These are phyloP conservation scores for Gaeumannomyces tritici DNA, from an alignment of 2,329 filamentous ascomycete species.

Conservation along the genomic window DNA sequence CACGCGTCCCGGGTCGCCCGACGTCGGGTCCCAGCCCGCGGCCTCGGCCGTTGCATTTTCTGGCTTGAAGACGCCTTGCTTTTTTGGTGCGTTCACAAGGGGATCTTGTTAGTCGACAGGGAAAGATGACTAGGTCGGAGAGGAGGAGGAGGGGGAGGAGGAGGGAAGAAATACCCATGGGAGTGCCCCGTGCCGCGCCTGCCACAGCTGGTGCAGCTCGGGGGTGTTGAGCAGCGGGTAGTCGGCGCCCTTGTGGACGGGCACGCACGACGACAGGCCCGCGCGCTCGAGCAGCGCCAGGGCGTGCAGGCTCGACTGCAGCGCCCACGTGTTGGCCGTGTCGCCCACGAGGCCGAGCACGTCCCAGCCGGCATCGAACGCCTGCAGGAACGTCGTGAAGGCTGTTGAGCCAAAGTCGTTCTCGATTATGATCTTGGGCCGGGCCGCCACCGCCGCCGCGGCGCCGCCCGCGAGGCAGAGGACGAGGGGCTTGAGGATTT, in stretches of 20 bases:
- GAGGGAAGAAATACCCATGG: constrained; percentile 20
- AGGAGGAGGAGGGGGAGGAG: no score
- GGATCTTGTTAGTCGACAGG: neutral
- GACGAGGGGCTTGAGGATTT: neutral
- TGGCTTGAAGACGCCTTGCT: constrained; percentile 30
- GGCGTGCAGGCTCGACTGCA: constrained; percentile 32
- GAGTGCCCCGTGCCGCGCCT: constrained; percentile 30
- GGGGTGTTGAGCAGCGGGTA: constrained; percentile 37
- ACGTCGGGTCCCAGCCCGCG: constrained; percentile 32
- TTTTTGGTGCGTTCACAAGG: neutral
- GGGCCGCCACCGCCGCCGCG: neutral
- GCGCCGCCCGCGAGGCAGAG: neutral
- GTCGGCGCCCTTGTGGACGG: constrained; percentile 33
- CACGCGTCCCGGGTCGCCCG: constrained; percentile 30
- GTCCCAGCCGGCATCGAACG: constrained; percentile 31
- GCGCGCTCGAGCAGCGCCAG: constrained; percentile 35
- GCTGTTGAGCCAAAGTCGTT: constrained; percentile 33
- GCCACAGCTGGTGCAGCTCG: constrained; percentile 31
- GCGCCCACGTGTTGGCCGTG: constrained; percentile 35
- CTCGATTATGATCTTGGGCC: constrained; percentile 23
- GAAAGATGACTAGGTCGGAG: neutral
- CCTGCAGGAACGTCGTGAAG: constrained; percentile 33
- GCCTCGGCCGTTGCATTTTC: constrained; percentile 32
- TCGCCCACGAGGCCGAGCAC: constrained; percentile 27
- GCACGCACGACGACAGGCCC: constrained; percentile 33